These are phyloP conservation scores for Cucumis hystrix DNA, from an alignment of 306 rosid genomes.

Conservation along the genomic window DNA sequence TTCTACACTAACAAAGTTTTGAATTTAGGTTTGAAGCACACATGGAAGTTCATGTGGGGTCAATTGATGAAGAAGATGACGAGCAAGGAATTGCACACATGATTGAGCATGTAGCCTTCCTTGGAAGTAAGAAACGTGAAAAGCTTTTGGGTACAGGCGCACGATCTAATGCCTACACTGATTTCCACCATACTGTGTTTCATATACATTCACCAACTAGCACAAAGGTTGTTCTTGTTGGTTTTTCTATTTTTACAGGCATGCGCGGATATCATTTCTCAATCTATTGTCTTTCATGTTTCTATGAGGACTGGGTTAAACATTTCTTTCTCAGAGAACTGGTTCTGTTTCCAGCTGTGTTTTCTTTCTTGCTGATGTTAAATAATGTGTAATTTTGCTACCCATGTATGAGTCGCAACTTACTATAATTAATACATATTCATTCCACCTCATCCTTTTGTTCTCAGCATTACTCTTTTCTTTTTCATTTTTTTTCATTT, in stretches of 20 bases:
- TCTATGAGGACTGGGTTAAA: neutral
- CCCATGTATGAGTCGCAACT: neutral
- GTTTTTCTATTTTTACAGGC: neutral
- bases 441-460: neutral
- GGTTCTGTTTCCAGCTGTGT: neutral
- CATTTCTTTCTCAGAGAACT: neutral
- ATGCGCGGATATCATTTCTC: neutral
- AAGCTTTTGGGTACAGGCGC: slow-evolving; percentile 98
- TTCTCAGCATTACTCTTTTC: neutral
- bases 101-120: slow-evolving; percentile 99
- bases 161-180: slow-evolving; percentile 96
- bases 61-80: slow-evolving; percentile 90
- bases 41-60: slow-evolving; percentile 94
- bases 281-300: neutral
- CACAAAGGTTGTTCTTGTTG: slow-evolving; percentile 52
- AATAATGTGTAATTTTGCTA: neutral
- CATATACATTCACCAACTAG: slow-evolving; percentile 90
- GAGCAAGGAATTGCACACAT: slow-evolving; percentile 99
- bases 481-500: neutral
- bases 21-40: slow-evolving; percentile 93
- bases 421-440: neutral
- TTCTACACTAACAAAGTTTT: neutral
- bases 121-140: slow-evolving; percentile 99
- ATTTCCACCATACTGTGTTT: slow-evolving; percentile 97
- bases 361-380: neutral